Evolutionary conservation across 495 filamentous ascomycete species (phyloP).

Genomic region (Xanthoparmelia taractica): DNA sequence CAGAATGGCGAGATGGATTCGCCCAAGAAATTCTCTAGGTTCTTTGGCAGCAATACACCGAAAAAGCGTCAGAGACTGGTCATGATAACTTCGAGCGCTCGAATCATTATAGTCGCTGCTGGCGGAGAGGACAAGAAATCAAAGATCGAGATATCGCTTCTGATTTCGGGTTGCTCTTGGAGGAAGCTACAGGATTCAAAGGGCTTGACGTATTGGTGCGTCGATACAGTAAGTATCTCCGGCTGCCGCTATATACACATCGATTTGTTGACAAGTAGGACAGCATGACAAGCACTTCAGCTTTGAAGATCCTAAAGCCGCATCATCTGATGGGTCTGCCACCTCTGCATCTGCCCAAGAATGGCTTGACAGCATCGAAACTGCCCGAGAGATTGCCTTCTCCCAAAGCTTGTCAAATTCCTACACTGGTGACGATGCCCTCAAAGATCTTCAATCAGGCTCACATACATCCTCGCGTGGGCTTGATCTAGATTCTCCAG

Average conservation of each 20-base stretch:
- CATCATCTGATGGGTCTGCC: conserved; percentile 40
- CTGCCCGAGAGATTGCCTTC: conserved; percentile 70
- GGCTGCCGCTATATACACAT: neutral
- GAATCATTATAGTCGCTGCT: conserved; percentile 83
- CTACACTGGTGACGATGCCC: conserved; percentile 61
- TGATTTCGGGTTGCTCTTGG: conserved; percentile 65
- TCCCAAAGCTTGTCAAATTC: conserved; percentile 58
- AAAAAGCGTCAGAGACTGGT: conserved; percentile 91
- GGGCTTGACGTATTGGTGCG: conserved; percentile 77
- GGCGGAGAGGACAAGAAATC: conserved; percentile 94
- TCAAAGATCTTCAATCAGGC: conserved; percentile 63
- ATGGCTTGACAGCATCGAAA: conserved; percentile 79
- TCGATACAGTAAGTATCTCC: conserved; percentile 71
- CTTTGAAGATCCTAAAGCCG: conserved; percentile 81
- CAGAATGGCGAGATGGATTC: conserved; percentile 48
- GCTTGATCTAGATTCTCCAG: conserved; percentile 45
- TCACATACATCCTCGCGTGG: conserved; percentile 65
- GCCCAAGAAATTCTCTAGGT: conserved; percentile 79
- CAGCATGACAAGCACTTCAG: conserved; percentile 85
- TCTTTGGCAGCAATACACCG: conserved; percentile 81
- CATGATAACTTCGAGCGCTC: conserved; percentile 87
- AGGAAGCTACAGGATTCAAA: conserved; percentile 73
- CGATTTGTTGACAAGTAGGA: neutral
- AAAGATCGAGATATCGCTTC: conserved; percentile 79
- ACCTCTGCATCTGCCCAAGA: conserved; percentile 58